phyloP scores from a whole-genome alignment of 192 early-diverging fungal genomes.

The Chytriomyces sp. region DNA sequence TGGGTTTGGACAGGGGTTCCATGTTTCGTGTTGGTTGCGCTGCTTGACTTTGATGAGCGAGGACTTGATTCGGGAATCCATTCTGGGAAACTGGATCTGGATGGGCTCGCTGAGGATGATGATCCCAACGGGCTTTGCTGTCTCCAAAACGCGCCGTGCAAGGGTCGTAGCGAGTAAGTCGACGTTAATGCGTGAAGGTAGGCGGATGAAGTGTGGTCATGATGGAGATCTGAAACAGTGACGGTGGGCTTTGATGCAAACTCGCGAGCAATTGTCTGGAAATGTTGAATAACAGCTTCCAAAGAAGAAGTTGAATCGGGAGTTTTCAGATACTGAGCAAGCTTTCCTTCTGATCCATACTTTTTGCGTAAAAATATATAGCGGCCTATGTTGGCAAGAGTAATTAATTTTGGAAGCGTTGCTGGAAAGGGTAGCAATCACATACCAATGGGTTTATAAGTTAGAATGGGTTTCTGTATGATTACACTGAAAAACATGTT shows the following conservation, averaged over 20 bases:
- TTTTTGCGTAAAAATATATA: slow-evolving; percentile 42
- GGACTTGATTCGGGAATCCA: neutral
- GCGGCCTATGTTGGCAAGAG: neutral
- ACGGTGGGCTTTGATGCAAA: slow-evolving; percentile 21
- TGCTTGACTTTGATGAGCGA: neutral
- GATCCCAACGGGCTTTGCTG: neutral
- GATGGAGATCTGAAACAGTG: slow-evolving; percentile 34
- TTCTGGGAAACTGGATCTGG: neutral
- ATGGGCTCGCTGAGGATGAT: neutral
- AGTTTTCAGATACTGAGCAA: slow-evolving; percentile 34
- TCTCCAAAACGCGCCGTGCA: slow-evolving; percentile 28
- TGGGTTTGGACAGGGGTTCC: neutral
- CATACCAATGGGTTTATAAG: slow-evolving; percentile 36
- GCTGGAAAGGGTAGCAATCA: neutral
- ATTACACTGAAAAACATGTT: slow-evolving; percentile 35
- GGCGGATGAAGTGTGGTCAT: slow-evolving; percentile 25
- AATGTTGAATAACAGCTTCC: slow-evolving; percentile 39
- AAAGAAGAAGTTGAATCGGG: slow-evolving; percentile 39
- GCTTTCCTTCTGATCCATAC: slow-evolving; percentile 30
- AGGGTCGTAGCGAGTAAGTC: slow-evolving; percentile 26
- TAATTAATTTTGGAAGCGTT: neutral
- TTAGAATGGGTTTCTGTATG: slow-evolving; percentile 36
- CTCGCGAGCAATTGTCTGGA: slow-evolving; percentile 41
- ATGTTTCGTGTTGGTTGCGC: neutral
- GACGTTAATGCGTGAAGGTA: slow-evolving; percentile 33